These are phyloP conservation scores for Arxiozyma slooffiae DNA, from an alignment of 1,139 yeast genomes.

Conservation along the genomic window DNA sequence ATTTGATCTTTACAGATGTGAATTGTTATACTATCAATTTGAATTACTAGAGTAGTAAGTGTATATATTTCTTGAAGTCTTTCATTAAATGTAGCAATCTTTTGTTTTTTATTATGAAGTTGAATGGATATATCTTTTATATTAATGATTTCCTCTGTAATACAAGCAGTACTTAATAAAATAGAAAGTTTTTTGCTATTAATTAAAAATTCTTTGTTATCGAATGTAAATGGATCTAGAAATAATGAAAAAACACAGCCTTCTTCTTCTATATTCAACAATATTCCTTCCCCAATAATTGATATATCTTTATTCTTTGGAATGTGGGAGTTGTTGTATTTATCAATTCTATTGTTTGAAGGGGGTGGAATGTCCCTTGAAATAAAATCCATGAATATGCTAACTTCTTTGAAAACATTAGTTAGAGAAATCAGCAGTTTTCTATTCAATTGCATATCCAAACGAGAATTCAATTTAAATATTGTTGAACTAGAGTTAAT, in stretches of 20 bases:
- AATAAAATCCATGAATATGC: background rate
- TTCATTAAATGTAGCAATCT: constrained; percentile 1
- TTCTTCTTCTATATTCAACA: background rate
- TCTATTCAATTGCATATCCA: constrained; percentile 3
- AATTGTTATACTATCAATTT: background rate
- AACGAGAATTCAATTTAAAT: background rate
- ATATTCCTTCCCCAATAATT: constrained; percentile 1
- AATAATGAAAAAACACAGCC: background rate
- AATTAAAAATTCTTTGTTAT: background rate
- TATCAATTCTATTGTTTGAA: background rate
- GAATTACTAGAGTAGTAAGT: background rate
- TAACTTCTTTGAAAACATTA: background rate
- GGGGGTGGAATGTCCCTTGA: background rate
- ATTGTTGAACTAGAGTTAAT: background rate
- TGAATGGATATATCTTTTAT: background rate
- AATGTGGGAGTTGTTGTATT: background rate
- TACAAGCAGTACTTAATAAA: background rate
- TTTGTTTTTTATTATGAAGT: background rate
- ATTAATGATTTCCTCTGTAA: background rate
- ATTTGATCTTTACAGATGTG: constrained; percentile 4
- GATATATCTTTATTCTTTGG: background rate
- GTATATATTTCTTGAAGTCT: background rate
- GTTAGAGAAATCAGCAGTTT: background rate
- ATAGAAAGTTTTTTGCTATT: background rate
- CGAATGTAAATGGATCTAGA: background rate